Conservation (phyloP, 1,284 basidiomycete genomes). For the Leccinum holopus region DNA sequence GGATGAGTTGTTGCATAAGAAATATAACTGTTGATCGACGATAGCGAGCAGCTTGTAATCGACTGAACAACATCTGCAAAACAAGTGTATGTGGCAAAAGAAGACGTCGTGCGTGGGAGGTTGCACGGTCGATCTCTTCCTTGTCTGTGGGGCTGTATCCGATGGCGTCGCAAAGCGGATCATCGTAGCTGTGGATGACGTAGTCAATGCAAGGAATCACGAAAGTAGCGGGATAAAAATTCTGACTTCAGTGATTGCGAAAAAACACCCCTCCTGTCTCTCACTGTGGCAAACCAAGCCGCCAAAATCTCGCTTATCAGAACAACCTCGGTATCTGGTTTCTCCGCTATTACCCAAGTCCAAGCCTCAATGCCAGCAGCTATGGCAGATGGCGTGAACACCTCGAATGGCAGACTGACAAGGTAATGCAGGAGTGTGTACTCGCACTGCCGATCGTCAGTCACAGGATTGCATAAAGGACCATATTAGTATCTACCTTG, state of each 20-base stretch:
- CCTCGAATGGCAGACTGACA: constrained; percentile 86
- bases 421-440: constrained; percentile 86
- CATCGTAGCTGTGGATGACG: constrained; percentile 59
- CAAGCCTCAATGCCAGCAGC: constrained; percentile 90
- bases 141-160: constrained; percentile 93
- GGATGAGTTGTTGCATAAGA: constrained; percentile 80
- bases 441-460: constrained; percentile 59
- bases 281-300: constrained; percentile 86
- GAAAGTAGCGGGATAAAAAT: constrained; percentile 4
- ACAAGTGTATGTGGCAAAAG: constrained; percentile 84
- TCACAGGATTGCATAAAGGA: background rate
- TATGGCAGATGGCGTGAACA: constrained; percentile 86
- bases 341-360: constrained; percentile 95
- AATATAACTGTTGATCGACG: constrained; percentile 83
- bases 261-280: constrained; percentile 79
- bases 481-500: constrained; percentile 45
- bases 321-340: constrained; percentile 69
- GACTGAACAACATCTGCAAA: constrained; percentile 88
- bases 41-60: constrained; percentile 93
- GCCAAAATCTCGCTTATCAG: constrained; percentile 86
- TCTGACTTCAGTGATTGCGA: constrained; percentile 76
- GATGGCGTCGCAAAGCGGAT: constrained; percentile 87
- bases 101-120: constrained; percentile 69
- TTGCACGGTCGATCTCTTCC: constrained; percentile 74
- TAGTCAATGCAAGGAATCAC: constrained; percentile 8